phyloP scores from a whole-genome alignment of 148 eudicot genomes.

The Vaccinium macrocarpon region DNA sequence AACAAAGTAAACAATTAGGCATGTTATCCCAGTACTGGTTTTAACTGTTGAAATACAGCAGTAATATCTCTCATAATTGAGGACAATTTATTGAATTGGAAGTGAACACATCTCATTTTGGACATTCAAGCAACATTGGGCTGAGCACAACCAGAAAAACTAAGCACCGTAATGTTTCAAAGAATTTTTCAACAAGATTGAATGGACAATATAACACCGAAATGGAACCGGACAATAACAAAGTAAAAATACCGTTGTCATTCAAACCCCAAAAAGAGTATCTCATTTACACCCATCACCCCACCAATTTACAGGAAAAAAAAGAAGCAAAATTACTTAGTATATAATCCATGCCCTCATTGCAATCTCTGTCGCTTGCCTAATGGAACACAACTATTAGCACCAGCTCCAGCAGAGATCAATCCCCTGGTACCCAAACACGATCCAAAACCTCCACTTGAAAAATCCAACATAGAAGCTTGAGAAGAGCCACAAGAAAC shows the following conservation, averaged over 20 bases:
- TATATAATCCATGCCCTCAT: background rate
- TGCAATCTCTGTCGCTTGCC: background rate
- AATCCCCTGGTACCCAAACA: conserved; percentile 8
- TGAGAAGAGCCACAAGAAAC: conserved; percentile 33
- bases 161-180: background rate
- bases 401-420: background rate
- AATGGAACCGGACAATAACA: background rate
- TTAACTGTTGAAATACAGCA: background rate
- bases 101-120: background rate
- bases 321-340: background rate
- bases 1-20: no score
- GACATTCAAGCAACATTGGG: background rate
- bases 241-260: background rate
- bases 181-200: background rate
- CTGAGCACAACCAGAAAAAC: background rate
- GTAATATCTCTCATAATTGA: background rate
- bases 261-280: background rate
- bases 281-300: conserved; percentile 4
- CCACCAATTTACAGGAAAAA: background rate
- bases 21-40: no score
- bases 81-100: background rate
- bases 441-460: conserved; percentile 13
- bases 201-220: background rate
- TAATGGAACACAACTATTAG: background rate
- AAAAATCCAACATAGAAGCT: conserved; percentile 28